Conservation (phyloP, 1,284 basidiomycete genomes). For the Pulchroboletus neoregius region DNA sequence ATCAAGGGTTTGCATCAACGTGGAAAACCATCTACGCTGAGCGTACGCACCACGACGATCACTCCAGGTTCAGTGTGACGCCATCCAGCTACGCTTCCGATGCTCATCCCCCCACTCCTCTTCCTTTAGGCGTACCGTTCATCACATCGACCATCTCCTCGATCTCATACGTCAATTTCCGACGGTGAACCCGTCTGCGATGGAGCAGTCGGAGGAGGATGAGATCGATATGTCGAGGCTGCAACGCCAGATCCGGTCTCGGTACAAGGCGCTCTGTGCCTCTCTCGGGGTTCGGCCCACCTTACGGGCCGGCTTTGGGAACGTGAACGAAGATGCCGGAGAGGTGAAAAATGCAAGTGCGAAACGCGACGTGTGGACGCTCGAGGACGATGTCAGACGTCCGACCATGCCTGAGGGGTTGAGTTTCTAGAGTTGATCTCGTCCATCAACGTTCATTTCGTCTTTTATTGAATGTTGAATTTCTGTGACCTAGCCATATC, state of each 20-base stretch:
- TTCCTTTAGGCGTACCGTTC: slow-evolving; percentile 49
- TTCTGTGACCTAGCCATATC: slow-evolving; percentile 59
- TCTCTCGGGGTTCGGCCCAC: slow-evolving; percentile 74
- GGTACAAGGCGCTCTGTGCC: slow-evolving; percentile 85
- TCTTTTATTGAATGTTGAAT: not conserved
- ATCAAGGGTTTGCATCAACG: slow-evolving; percentile 76
- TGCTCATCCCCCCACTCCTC: not conserved
- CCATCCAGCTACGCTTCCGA: not conserved
- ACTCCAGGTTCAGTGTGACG: slow-evolving; percentile 44
- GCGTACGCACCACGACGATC: slow-evolving; percentile 40
- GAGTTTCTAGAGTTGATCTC: slow-evolving; percentile 38
- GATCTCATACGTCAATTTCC: slow-evolving; percentile 77
- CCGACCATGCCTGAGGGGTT: slow-evolving; percentile 31
- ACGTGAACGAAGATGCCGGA: slow-evolving; percentile 14
- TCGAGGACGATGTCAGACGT: slow-evolving; percentile 26
- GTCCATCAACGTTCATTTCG: not conserved
- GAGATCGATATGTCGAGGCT: slow-evolving; percentile 74
- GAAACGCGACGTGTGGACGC: slow-evolving; percentile 33
- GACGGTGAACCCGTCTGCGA: slow-evolving; percentile 58
- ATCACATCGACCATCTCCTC: slow-evolving; percentile 67
- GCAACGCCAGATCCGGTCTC: slow-evolving; percentile 80
- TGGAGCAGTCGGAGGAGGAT: slow-evolving; percentile 31
- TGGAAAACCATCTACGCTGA: slow-evolving; percentile 55
- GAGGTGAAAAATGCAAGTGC: not conserved
- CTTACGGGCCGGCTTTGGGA: slow-evolving; percentile 42